Base-by-base conservation (phyloP, 371 early-diverging fungal genomes). In the Haplosporangium sp. region DNA sequence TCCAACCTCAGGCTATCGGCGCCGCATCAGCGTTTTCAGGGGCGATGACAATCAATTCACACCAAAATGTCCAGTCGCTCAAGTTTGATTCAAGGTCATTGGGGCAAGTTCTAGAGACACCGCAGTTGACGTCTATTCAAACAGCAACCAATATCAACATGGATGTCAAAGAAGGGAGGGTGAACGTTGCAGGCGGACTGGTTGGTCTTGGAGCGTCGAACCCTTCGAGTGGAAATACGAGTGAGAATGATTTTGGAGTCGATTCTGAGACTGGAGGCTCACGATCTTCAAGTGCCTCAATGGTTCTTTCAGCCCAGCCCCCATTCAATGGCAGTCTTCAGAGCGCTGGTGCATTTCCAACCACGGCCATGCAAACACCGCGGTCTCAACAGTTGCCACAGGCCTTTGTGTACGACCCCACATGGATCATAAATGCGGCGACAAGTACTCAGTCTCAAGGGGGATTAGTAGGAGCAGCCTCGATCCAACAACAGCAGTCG, bases 141-240 rank as follows among this genome's bases (percentile, higher is more conserved):
- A 61, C 42, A 13, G 13, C 18, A 11, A 7, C 21, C 37, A 36
- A 36, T 3, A 20, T 45, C 23, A 53, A 41, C 29, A 45, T 29
- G 21, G 58, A 51, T 11, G 21, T n/a, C 14, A 65, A 47, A 41
- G 4, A 16, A 50, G 52, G 20, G 13, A 14, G 50, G 4, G 55
- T 13, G 9, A 46, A 11, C 41, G 23, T 40, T n/a, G 40, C 45
- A n/a, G 1, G 42, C 4, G 62, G 51, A 16, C 18, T 63, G 37
- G 36, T 63, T 3, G 70, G 70, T 14, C 36, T 63, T 23, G 70
- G 70, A 3, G 64, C 63, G 10, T 57, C 69, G 18, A 69, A 55
- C 20, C 12, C 55, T 0, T 20, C 70, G 6, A 53, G 70, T 36
- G 63, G 48, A 50, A 45, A 41, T 40, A 21, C 42, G 6, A 42